Percentiles rank a stretch among this genome's conserved stretches.
Evolutionary conservation across 371 early-diverging fungal species (phyloP).

Genomic region (Parasitella parasitica): DNA sequence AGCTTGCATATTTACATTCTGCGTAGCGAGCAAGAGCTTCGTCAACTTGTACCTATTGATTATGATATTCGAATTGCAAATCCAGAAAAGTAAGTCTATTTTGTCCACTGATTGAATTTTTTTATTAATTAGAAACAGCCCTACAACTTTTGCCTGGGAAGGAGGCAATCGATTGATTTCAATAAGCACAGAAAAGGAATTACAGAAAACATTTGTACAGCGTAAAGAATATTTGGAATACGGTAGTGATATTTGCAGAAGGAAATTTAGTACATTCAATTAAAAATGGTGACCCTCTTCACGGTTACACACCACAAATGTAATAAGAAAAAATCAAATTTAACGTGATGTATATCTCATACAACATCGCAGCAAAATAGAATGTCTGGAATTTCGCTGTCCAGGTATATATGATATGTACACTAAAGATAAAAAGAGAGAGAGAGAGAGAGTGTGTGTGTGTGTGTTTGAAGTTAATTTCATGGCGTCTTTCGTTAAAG

Average conservation of each 20-base stretch:
- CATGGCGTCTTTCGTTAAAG: too few relatives aligned
- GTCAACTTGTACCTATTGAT: conserved; percentile 60
- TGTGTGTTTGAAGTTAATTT: too few relatives aligned
- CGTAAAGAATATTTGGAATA: conserved; percentile 61
- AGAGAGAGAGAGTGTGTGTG: too few relatives aligned
- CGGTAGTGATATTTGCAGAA: conserved; percentile 55
- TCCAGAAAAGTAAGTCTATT: conserved; percentile 65
- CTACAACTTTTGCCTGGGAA: conserved; percentile 56
- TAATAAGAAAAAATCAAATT: neutral
- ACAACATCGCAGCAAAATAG: neutral
- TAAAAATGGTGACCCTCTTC: neutral
- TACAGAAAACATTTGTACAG: conserved; percentile 50
- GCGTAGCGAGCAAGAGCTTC: conserved; percentile 55
- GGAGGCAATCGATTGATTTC: conserved; percentile 51
- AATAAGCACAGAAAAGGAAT: conserved; percentile 42
- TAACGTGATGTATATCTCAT: neutral
- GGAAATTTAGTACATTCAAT: conserved; percentile 31
- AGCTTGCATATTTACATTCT: neutral
- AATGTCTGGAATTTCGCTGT: neutral
- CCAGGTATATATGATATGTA: too few relatives aligned
- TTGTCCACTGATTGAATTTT: neutral
- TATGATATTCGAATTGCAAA: conserved; percentile 62
- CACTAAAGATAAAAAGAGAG: too few relatives aligned
- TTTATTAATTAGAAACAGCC: conserved; percentile 28
- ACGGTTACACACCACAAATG: neutral